Conservation (phyloP, 805 yeast genomes). For the Pichia insulana region DNA sequence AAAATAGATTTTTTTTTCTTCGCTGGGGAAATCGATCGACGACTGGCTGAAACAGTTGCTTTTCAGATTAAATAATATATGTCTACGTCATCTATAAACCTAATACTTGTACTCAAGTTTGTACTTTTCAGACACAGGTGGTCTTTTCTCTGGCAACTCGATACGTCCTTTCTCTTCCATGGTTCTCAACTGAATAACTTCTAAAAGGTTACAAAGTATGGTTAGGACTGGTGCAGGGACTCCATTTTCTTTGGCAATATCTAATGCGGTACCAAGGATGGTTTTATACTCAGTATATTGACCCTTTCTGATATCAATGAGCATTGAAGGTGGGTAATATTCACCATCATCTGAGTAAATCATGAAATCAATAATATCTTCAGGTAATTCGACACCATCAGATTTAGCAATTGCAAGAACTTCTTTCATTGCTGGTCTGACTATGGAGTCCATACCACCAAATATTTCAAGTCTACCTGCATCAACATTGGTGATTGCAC, state of each 20-base stretch:
- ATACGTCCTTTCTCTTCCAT: constrained; percentile 25
- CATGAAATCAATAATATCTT: constrained; percentile 28
- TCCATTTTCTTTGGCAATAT: constrained; percentile 23
- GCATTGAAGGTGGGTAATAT: constrained; percentile 40
- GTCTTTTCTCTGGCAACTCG: constrained; percentile 26
- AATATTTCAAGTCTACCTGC: constrained; percentile 29
- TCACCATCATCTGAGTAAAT: constrained; percentile 33
- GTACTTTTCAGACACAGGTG: constrained; percentile 19
- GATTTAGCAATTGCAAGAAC: constrained; percentile 36
- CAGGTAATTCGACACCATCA: constrained; percentile 35
- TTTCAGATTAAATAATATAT: neutral
- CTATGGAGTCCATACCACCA: constrained; percentile 23
- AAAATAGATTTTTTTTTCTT: too few relatives aligned
- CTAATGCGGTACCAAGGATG: constrained; percentile 35
- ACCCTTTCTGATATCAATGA: constrained; percentile 36
- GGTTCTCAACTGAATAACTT: constrained; percentile 26
- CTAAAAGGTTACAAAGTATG: constrained; percentile 22
- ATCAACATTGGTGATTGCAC: constrained; percentile 35
- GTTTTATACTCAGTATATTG: constrained; percentile 36
- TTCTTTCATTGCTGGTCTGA: constrained; percentile 38
- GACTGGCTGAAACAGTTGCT: too few relatives aligned
- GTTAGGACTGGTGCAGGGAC: constrained; percentile 26
- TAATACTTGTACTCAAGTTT: constrained; percentile 9
- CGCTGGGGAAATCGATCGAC: too few relatives aligned
- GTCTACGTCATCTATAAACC: neutral